phyloP scores from a whole-genome alignment of 2,329 filamentous ascomycete species.

The Monascus ruber region DNA sequence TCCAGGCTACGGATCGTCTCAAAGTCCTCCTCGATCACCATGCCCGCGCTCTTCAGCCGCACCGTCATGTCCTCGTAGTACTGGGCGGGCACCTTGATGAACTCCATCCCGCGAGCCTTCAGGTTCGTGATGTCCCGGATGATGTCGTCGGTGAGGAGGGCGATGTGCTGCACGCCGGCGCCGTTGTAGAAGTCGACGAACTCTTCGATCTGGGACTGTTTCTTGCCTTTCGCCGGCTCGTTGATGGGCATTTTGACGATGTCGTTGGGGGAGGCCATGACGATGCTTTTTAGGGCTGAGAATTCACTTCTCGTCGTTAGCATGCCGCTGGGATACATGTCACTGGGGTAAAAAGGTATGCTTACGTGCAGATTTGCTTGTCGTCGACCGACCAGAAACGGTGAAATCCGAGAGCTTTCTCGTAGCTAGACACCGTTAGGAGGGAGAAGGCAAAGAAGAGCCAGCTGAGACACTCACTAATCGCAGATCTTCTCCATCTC shows the following conservation, averaged over 20 bases:
- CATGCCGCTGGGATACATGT: neutral
- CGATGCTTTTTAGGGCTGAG: slow-evolving; percentile 75
- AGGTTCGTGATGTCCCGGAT: slow-evolving; percentile 64
- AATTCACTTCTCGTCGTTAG: slow-evolving; percentile 46
- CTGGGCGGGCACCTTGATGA: slow-evolving; percentile 76
- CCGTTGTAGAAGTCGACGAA: slow-evolving; percentile 84
- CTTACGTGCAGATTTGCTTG: slow-evolving; percentile 65
- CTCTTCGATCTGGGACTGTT: slow-evolving; percentile 89
- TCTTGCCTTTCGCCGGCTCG: slow-evolving; percentile 82
- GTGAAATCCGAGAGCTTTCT: slow-evolving; percentile 81
- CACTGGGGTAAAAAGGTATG: neutral
- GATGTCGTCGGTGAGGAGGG: slow-evolving; percentile 71
- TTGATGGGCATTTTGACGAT: slow-evolving; percentile 98
- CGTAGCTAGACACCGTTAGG: slow-evolving; percentile 49
- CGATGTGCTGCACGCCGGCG: slow-evolving; percentile 86
- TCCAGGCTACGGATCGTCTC: slow-evolving; percentile 65
- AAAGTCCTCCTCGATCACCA: slow-evolving; percentile 65
- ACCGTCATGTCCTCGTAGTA: slow-evolving; percentile 72
- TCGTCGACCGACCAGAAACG: slow-evolving; percentile 97
- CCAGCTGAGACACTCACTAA: slow-evolving; percentile 35
- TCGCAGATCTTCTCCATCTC: slow-evolving; percentile 61
- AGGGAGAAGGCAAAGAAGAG: neutral
- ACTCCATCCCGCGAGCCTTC: slow-evolving; percentile 79
- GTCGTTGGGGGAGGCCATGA: slow-evolving; percentile 79
- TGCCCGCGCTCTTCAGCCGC: slow-evolving; percentile 53